Percentiles rank a stretch among this genome's conserved stretches.
Conservation (phyloP, 164 flowering plant genomes). For the Macadamia integrifolia region DNA sequence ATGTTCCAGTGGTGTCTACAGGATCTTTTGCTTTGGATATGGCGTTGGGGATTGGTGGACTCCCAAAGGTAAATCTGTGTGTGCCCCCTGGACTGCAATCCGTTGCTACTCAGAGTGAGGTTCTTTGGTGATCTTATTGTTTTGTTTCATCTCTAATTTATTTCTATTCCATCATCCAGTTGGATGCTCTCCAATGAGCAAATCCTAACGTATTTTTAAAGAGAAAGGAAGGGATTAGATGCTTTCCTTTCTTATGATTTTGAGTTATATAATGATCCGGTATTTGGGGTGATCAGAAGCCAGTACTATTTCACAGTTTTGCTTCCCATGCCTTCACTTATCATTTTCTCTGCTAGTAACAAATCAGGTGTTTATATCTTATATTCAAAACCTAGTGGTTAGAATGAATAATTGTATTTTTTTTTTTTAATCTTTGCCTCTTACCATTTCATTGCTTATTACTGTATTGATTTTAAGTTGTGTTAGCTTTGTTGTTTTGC, state of each 20-base stretch:
- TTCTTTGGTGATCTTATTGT: neutral
- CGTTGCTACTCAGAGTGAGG: neutral
- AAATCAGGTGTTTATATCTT: no score
- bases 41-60: slow-evolving; percentile 87
- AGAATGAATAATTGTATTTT: neutral
- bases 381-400: no score
- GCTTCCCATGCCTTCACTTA: no score
- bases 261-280: no score
- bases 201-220: no score
- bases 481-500: slow-evolving; percentile 2
- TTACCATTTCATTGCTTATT: neutral
- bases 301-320: no score
- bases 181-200: no score
- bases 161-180: no score
- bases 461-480: neutral
- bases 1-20: slow-evolving; percentile 77
- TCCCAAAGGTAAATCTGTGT: slow-evolving; percentile 68
- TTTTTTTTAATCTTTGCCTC: neutral
- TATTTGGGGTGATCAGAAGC: no score
- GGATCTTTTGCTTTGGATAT: slow-evolving; percentile 87
- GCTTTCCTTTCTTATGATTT: no score
- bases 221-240: no score
- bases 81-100: neutral
- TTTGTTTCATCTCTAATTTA: neutral
- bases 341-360: no score